These are phyloP conservation scores for Rusavskia elegans DNA, from an alignment of 495 filamentous ascomycete genomes.

Conservation along the genomic window DNA sequence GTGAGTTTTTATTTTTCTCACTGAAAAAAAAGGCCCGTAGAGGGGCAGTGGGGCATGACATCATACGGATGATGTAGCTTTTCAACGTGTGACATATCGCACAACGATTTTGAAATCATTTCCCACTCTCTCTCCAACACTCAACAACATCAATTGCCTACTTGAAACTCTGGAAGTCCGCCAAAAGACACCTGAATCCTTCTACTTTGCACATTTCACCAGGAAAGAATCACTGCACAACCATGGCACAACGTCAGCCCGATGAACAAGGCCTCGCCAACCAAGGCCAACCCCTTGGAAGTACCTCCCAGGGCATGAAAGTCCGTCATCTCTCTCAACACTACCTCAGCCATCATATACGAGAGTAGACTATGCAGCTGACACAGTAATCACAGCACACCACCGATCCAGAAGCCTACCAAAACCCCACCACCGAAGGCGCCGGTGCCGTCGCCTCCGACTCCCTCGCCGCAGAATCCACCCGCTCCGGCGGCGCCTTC, in stretches of 20 bases:
- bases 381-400: conserved; percentile 17
- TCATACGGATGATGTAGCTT: neutral
- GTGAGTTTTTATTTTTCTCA: neutral
- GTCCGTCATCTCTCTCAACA: conserved; percentile 7
- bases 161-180: no score
- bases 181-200: neutral
- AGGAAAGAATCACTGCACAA: neutral
- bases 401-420: conserved; percentile 29
- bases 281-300: conserved; percentile 17
- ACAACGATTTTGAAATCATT: no score
- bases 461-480: conserved; percentile 50
- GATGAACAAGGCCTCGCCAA: conserved; percentile 4
- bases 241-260: neutral
- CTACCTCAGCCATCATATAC: neutral
- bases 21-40: neutral
- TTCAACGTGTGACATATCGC: no score
- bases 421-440: conserved; percentile 32
- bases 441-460: conserved; percentile 42
- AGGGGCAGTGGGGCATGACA: neutral
- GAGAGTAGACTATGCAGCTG: neutral
- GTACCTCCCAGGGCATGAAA: conserved; percentile 26
- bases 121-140: no score
- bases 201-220: neutral
- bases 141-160: no score
- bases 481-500: conserved; percentile 34